Evolutionary conservation across 2,329 filamentous ascomycete species (phyloP), one percentile per base, ranked within the genome.

Genomic region (Westerdykella aurantiaca): DNA sequence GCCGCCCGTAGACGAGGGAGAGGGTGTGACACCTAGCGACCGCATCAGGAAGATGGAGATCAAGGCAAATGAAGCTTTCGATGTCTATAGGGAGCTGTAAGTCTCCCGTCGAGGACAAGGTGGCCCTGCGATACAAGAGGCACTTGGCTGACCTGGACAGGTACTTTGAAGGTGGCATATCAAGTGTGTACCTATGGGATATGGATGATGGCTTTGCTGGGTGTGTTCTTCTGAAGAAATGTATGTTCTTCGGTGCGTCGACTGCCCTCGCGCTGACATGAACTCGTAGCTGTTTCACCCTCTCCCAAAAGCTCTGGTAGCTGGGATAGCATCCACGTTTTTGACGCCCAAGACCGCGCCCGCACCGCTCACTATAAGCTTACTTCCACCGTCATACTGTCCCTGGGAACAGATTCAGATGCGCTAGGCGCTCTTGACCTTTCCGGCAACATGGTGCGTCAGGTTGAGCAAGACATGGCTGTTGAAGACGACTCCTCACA

Each of bases 251-350:
- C 2, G 11, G 6, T 2, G 2, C 3, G 31, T 22, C 2, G 16
- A 2, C 17, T n/a, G 5, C 31, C 12, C 2, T 12, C 12, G 23
- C 22, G 40, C 44, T 41, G 54, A 60, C 39, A 64, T 40, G 22
- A 14, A 17, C 31, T 47, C 49, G 42, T 68, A 90, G 85, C 79
- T 62, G 85, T 80, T 55, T 81, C 76, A 44, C 83, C 77, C 49
- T 80, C 77, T 55, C 78, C 74, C 64, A 79, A 78, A 56, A 83
- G 80, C 61, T 80, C 86, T 44, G 90, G 89, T 46, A 84, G 88
- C 43, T 98, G 93, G 93, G 93, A 98, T 72, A 95, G 88, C 53
- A 97, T 98, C 66, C 93, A 98, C 73, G 93, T 98, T 55, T 95
- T 98, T 68, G 93, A 98, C 69, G 89, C 91, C 47, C 88, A 88